Conservation (phyloP, 768 basidiomycete genomes). For the Auriscalpium orientale region DNA sequence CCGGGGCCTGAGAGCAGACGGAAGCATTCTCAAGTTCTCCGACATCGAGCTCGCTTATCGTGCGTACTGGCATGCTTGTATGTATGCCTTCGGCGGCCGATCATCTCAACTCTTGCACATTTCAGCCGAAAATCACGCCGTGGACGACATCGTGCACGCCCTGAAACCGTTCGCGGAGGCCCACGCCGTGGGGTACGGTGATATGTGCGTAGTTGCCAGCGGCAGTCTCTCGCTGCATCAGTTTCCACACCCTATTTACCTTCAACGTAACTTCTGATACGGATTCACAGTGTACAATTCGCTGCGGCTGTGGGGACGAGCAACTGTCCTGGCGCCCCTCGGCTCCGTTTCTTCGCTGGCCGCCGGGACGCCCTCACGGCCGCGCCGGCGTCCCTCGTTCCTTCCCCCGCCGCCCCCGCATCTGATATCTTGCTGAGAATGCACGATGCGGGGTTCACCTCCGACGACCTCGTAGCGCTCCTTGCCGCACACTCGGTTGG, state of each 20-base stretch:
- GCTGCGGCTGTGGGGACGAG: conserved; percentile 18
- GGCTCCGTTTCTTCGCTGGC: conserved; percentile 15
- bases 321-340: conserved; percentile 18
- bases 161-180: conserved; percentile 7
- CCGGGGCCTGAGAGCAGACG: conserved; percentile 8
- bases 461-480: conserved; percentile 13
- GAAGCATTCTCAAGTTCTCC: conserved; percentile 14
- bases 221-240: background rate
- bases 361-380: conserved; percentile 15
- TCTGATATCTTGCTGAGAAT: conserved; percentile 15
- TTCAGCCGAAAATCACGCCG: conserved; percentile 1
- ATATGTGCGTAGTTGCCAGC: background rate
- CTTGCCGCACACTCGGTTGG: conserved; percentile 18
- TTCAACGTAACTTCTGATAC: conserved; percentile 5
- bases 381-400: conserved; percentile 16
- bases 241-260: background rate
- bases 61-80: background rate
- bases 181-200: conserved; percentile 9
- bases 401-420: conserved; percentile 19
- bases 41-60: conserved; percentile 11
- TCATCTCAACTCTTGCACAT: background rate
- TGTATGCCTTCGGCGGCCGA: background rate
- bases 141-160: background rate
- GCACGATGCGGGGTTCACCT: conserved; percentile 15
- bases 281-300: conserved; percentile 17